A percentile compares a stretch with the other conserved stretches of the same genome.
These are phyloP conservation scores for Cladosporium halotolerans DNA, from an alignment of 2,329 filamentous ascomycete species.

Conservation along the genomic window DNA sequence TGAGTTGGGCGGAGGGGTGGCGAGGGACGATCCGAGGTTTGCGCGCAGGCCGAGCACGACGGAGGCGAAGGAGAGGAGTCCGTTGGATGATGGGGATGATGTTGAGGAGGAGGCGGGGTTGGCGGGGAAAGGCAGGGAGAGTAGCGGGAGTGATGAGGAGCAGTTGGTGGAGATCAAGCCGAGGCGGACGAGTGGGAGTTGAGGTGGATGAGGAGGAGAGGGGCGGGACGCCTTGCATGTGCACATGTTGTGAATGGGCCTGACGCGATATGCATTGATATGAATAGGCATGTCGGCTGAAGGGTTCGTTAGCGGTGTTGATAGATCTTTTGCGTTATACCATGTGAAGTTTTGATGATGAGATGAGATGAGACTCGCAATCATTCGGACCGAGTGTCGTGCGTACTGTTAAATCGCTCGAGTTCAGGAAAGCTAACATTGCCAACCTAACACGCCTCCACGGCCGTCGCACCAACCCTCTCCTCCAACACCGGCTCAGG, in stretches of 20 bases:
- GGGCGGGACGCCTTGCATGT: too few relatives aligned
- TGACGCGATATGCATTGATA: neutral
- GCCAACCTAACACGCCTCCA: constrained; percentile 3
- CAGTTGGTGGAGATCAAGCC: constrained; percentile 29
- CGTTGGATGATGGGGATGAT: constrained; percentile 28
- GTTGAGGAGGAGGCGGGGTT: constrained; percentile 18
- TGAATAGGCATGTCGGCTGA: too few relatives aligned
- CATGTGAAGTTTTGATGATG: neutral
- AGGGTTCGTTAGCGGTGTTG: neutral
- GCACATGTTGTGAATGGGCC: too few relatives aligned
- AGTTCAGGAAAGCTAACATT: neutral
- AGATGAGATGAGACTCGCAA: neutral
- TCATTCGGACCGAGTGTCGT: too few relatives aligned
- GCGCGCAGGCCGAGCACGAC: constrained; percentile 29
- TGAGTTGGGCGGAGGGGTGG: constrained; percentile 15
- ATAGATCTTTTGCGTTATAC: neutral
- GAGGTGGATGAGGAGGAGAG: neutral
- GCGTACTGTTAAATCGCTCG: too few relatives aligned
- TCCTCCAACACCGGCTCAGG: neutral
- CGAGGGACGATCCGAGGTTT: constrained; percentile 14
- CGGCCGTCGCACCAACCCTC: neutral
- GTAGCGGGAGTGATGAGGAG: constrained; percentile 18
- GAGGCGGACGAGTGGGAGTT: constrained; percentile 22
- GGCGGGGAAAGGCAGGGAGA: constrained; percentile 13
- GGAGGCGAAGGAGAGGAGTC: constrained; percentile 28